Percentiles rank a stretch among this genome's conserved stretches.
These are phyloP conservation scores for Halteria grandinella DNA, from an alignment of 73 alveolate genomes.

Conservation along the genomic window DNA sequence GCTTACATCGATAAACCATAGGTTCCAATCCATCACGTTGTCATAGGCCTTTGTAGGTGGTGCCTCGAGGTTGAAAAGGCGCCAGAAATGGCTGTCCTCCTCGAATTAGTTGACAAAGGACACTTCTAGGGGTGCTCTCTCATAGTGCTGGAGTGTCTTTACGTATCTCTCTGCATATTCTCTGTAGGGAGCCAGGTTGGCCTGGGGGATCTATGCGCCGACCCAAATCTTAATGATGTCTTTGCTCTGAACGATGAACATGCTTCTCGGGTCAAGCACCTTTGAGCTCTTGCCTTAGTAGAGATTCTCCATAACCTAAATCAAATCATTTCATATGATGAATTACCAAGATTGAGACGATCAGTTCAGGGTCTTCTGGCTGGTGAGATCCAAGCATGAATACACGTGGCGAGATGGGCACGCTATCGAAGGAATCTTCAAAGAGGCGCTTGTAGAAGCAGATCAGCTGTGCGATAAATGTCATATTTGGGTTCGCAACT, in stretches of 20 bases:
- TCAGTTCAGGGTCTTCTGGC: slow-evolving; percentile 71
- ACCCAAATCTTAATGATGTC: slow-evolving; percentile 56
- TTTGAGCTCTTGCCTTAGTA: slow-evolving; percentile 61
- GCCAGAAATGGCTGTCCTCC: slow-evolving; percentile 69
- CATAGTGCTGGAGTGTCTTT: slow-evolving; percentile 44
- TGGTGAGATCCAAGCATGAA: slow-evolving; percentile 79
- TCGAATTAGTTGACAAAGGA: slow-evolving; percentile 55
- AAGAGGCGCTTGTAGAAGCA: slow-evolving; percentile 76
- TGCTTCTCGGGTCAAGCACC: slow-evolving; percentile 81
- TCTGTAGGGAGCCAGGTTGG: slow-evolving; percentile 54
- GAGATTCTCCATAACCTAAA: slow-evolving; percentile 64
- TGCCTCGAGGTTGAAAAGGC: slow-evolving; percentile 30
- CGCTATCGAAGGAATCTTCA: slow-evolving; percentile 64
- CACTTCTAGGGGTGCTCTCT: slow-evolving; percentile 61
- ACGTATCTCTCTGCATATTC: slow-evolving; percentile 58
- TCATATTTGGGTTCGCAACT: slow-evolving; percentile 86
- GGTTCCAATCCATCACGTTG: slow-evolving; percentile 64
- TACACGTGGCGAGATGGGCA: slow-evolving; percentile 84
- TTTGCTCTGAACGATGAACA: slow-evolving; percentile 70
- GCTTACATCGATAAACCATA: slow-evolving; percentile 65
- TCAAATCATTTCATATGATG: neutral
- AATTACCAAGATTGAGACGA: slow-evolving; percentile 68
- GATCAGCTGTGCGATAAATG: slow-evolving; percentile 80
- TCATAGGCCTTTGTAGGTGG: slow-evolving; percentile 49
- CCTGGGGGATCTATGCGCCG: slow-evolving; percentile 64